Evolutionary conservation across 2,329 filamentous ascomycete species (phyloP).

Genomic region (Trichoderma guizhouense): DNA sequence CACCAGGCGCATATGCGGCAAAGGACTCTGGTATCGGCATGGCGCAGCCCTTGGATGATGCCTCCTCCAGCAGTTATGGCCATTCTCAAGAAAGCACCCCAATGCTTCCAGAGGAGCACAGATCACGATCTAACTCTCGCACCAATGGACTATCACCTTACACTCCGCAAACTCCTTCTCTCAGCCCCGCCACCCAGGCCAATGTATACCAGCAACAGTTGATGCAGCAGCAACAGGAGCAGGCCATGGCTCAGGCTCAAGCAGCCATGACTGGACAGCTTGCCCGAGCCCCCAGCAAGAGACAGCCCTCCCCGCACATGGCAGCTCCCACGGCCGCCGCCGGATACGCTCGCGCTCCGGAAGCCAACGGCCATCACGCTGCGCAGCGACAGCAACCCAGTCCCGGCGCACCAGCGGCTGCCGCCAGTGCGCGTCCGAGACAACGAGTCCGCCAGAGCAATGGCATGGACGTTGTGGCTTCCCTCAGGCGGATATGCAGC

Average conservation of each 20-base stretch:
- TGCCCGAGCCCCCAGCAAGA: conserved; percentile 71
- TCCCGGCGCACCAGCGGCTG: conserved; percentile 33
- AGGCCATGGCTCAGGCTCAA: conserved; percentile 75
- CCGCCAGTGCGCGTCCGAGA: conserved; percentile 63
- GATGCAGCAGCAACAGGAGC: conserved; percentile 80
- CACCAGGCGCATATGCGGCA: conserved; percentile 46
- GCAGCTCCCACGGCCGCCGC: conserved; percentile 26
- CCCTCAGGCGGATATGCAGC: conserved; percentile 85
- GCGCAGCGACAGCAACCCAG: conserved; percentile 34
- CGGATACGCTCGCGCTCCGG: conserved; percentile 30
- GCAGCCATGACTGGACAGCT: conserved; percentile 71
- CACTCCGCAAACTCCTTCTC: conserved; percentile 42
- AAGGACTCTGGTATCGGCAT: conserved; percentile 65
- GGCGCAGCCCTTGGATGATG: conserved; percentile 56
- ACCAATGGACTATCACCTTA: conserved; percentile 53
- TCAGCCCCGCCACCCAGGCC: conserved; percentile 37
- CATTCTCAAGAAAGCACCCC: conserved; percentile 53
- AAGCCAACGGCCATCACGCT: conserved; percentile 30
- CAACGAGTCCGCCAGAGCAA: conserved; percentile 77
- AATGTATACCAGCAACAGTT: conserved; percentile 59
- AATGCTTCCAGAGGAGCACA: conserved; percentile 64
- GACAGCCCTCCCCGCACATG: conserved; percentile 43
- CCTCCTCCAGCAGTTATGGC: conserved; percentile 42
- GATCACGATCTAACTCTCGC: conserved; percentile 66
- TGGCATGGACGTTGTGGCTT: conserved; percentile 75